Base-by-base conservation (phyloP, 2,329 filamentous ascomycete genomes). In the Xylaria sp. region DNA sequence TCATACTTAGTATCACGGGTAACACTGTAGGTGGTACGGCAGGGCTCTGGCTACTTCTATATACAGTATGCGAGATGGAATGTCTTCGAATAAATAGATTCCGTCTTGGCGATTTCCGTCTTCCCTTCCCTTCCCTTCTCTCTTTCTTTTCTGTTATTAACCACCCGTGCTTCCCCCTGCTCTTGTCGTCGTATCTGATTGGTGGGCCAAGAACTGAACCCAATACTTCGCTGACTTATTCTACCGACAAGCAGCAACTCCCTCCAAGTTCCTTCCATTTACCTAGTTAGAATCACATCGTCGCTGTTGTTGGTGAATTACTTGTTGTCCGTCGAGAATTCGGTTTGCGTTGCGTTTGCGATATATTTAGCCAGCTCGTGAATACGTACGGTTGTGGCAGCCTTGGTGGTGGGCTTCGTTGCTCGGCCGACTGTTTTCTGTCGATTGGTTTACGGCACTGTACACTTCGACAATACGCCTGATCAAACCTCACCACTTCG, bases 371-470 rank as follows among this genome's bases (percentile, higher is more conserved):
- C 2, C 36, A 23, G 5, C 52, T 28, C 36, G 8, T 20, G n/a
- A n/a, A n/a, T n/a, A 20, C n/a, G 25, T 23, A 28, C 45, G 45
- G 12, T 28, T 48, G 20, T 13, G n/a, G 50, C 30, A 4, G 30
- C 52, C 34, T 56, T 23, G 5, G n/a, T 43, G 53, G 32, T 55
- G n/a, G 7, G 36, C 23, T 41, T 52, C 59, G 68, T 70, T 66
- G 66, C 66, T 66, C 52, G 68, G 68, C 32, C 68, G 63, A 70
- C 68, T n/a, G n/a, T n/a, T n/a, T n/a, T 61, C 15, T 39, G 18
- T 6, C 34, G 0, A 39, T 5, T 3, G 1, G 2, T 30, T 30
- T 30, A 30, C 28, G 6, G 28, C 6, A 34, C 23, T 15, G 28
- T 30, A 34, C 23, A 25, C 32, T 2, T 15, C 53, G 23, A 28